Conservation (phyloP, 805 yeast species). For the Brettanomyces custersianus region DNA sequence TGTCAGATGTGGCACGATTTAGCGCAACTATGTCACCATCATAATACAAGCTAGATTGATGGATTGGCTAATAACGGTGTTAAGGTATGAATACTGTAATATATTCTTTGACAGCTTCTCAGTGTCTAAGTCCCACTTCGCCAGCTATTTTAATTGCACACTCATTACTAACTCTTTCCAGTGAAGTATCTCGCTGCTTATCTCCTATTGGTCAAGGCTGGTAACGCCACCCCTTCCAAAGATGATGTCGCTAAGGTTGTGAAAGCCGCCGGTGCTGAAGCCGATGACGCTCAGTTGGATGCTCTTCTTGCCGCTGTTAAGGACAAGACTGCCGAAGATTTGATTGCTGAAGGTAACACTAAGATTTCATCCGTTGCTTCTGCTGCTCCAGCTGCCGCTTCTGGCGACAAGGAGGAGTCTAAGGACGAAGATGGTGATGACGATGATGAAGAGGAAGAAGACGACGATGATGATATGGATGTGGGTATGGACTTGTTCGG, state of each 20-base stretch:
- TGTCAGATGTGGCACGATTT: no score
- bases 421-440: constrained; percentile 48
- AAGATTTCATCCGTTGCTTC: constrained; percentile 76
- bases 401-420: constrained; percentile 46
- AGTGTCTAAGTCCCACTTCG: no score
- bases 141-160: no score
- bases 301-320: constrained; percentile 65
- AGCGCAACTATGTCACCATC: no score
- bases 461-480: constrained; percentile 39
- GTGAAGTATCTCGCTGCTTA: constrained; percentile 93
- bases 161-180: constrained; percentile 13
- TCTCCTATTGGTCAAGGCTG: constrained; percentile 82
- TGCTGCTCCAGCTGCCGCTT: constrained; percentile 70
- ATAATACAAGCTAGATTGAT: no score
- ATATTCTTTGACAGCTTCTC: no score
- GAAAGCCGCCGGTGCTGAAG: constrained; percentile 73
- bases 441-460: constrained; percentile 47
- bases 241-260: constrained; percentile 65
- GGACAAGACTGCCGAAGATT: constrained; percentile 68
- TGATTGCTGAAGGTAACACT: constrained; percentile 72
- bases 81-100: no score
- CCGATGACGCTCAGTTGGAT: constrained; percentile 67
- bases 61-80: no score
- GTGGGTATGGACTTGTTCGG: constrained; percentile 85
- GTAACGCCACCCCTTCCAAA: constrained; percentile 75